phyloP scores from a whole-genome alignment of 148 eudicot genomes.

The Diospyros kaki region DNA sequence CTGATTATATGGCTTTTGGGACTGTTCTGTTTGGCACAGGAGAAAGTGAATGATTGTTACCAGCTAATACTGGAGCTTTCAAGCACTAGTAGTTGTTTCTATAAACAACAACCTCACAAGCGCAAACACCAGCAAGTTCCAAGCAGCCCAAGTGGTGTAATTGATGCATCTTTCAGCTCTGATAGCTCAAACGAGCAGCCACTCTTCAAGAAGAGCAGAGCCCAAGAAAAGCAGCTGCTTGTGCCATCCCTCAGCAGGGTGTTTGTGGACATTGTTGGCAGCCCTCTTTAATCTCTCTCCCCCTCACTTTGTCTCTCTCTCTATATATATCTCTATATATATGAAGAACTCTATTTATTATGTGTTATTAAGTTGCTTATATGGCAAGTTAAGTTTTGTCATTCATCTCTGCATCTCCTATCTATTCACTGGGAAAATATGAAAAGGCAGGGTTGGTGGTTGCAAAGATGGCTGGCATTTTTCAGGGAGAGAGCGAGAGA shows the following conservation, averaged over 20 bases:
- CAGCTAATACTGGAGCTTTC: conserved; percentile 30
- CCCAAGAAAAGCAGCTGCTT: conserved; percentile 45
- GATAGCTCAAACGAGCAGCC: conserved; percentile 46
- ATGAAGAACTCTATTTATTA: neutral
- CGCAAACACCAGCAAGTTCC: conserved; percentile 21
- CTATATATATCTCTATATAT: neutral
- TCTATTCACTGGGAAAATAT: too few species aligned
- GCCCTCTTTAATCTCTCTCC: conserved; percentile 35
- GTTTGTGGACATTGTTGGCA: conserved; percentile 50
- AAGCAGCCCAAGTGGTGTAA: conserved; percentile 48
- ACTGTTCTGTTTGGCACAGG: conserved; percentile 23
- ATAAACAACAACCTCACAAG: conserved; percentile 8
- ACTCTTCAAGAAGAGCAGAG: conserved; percentile 27
- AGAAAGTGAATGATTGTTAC: conserved; percentile 46
- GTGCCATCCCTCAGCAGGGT: conserved; percentile 44
- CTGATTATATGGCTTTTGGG: neutral
- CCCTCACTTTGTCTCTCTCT: conserved; percentile 5
- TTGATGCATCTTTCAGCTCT: conserved; percentile 35
- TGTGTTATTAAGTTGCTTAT: neutral
- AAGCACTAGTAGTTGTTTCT: neutral
- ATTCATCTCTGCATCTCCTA: too few species aligned
- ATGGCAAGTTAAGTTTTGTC: neutral
- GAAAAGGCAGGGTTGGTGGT: neutral
- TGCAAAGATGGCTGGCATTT: conserved; percentile 4
- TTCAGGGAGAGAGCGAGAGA: neutral